Conservation (phyloP, 768 basidiomycete species). For the Serendipita sp. region DNA sequence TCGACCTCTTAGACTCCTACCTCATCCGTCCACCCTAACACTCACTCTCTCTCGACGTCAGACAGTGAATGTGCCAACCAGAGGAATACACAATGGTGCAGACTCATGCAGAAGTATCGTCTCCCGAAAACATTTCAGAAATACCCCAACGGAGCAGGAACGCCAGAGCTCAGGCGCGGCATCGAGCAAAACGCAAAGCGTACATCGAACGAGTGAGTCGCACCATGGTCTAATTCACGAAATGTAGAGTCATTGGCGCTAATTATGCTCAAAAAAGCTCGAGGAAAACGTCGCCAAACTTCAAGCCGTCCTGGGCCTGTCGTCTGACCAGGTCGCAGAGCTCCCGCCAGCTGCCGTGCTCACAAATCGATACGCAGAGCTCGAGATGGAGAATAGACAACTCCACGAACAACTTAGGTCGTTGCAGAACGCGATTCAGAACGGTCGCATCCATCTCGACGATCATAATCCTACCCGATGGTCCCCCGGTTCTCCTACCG, state of each 20-base stretch:
- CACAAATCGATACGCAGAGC: conserved; percentile 44
- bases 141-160: conserved; percentile 68
- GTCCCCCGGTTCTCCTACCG: background rate
- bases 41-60: background rate
- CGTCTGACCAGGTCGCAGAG: conserved; percentile 58
- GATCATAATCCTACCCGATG: background rate
- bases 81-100: background rate
- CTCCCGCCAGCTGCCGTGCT: conserved; percentile 53
- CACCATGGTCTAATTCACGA: background rate
- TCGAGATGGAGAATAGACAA: conserved; percentile 63
- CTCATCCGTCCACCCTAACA: background rate
- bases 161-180: conserved; percentile 75
- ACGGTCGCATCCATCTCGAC: background rate
- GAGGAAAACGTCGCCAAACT: conserved; percentile 77
- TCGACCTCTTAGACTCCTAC: background rate
- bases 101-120: background rate
- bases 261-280: conserved; percentile 30
- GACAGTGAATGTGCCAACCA: background rate
- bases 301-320: conserved; percentile 54
- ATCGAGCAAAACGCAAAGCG: conserved; percentile 83
- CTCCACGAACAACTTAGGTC: conserved; percentile 21
- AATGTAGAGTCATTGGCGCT: conserved; percentile 8
- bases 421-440: background rate
- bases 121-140: background rate
- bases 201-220: conserved; percentile 70